Percentiles rank a stretch among this genome's conserved stretches.
Conservation (phyloP, 2,329 filamentous ascomycete genomes). For the Talaromyces sp. region DNA sequence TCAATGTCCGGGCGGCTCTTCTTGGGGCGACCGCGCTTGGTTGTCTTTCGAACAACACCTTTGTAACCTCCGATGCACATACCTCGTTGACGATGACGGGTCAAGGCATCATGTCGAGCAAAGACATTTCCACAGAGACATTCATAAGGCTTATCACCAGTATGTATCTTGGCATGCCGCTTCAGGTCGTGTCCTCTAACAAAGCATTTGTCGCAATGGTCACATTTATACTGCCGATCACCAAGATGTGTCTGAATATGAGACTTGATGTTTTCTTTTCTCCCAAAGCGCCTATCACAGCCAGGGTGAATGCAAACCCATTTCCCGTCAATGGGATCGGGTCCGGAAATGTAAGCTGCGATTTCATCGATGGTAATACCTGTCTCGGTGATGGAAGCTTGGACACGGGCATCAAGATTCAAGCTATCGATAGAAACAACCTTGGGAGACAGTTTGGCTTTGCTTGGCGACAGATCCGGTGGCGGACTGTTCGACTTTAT, state of each 20-base stretch:
- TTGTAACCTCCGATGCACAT: conserved; percentile 97
- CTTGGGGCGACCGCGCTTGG: conserved; percentile 64
- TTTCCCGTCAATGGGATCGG: conserved; percentile 70
- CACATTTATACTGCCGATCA: conserved; percentile 91
- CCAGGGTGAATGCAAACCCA: conserved; percentile 74
- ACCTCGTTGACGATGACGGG: conserved; percentile 86
- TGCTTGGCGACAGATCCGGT: conserved; percentile 28
- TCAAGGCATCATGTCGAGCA: conserved; percentile 90
- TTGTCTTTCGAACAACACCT: conserved; percentile 65
- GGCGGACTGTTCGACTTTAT: conserved; percentile 22
- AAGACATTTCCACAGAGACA: conserved; percentile 95
- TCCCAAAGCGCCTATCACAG: conserved; percentile 87
- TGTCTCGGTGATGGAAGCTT: conserved; percentile 68
- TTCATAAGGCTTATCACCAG: conserved; percentile 89
- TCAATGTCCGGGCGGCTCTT: conserved; percentile 61
- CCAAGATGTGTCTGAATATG: conserved; percentile 98
- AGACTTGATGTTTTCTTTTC: conserved; percentile 98
- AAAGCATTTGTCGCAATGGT: conserved; percentile 90
- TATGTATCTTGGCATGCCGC: conserved; percentile 95
- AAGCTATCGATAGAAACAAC: conserved; percentile 47
- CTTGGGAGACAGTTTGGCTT: conserved; percentile 41
- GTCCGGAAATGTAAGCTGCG: conserved; percentile 68
- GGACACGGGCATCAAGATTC: conserved; percentile 54
- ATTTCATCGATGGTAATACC: conserved; percentile 87
- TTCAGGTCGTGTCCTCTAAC: conserved; percentile 97